Conservation (phyloP, 192 early-diverging fungal species). For the Dispira simplex region DNA sequence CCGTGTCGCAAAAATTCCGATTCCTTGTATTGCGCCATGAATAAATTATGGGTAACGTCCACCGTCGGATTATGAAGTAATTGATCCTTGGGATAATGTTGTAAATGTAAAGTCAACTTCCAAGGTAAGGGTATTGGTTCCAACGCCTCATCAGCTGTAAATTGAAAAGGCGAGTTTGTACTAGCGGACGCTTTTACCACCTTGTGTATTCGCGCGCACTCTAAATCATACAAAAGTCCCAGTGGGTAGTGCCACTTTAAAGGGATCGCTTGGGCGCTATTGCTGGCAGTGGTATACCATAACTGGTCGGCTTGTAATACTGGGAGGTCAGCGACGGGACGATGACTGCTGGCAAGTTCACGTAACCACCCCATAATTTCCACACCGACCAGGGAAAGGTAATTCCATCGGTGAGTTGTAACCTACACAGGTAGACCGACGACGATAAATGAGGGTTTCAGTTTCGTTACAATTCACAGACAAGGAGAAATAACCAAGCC, state of each 20-base stretch:
- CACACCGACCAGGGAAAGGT: constrained; percentile 15
- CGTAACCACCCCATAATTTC: not conserved
- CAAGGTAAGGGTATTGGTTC: constrained; percentile 43
- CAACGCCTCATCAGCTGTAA: not conserved
- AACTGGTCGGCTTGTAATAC: not conserved
- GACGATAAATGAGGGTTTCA: no score
- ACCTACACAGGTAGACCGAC: not conserved
- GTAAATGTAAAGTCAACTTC: constrained; percentile 60
- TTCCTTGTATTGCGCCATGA: constrained; percentile 84
- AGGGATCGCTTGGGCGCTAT: not conserved
- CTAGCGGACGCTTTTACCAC: not conserved
- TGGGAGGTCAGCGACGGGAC: not conserved
- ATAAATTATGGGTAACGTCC: constrained; percentile 51
- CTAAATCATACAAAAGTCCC: constrained; percentile 65
- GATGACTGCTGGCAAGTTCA: not conserved
- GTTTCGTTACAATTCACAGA: no score
- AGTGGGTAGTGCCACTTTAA: constrained; percentile 66
- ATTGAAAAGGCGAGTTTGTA: not conserved
- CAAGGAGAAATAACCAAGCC: no score
- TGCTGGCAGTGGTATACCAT: not conserved
- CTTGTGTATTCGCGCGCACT: constrained; percentile 19
- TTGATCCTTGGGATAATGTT: constrained; percentile 50
- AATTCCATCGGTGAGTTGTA: not conserved
- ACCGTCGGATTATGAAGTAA: constrained; percentile 39
- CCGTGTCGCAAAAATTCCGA: constrained; percentile 74